These are phyloP conservation scores for Pulveroboletus sp. DNA, from an alignment of 768 basidiomycete species.

Conservation along the genomic window DNA sequence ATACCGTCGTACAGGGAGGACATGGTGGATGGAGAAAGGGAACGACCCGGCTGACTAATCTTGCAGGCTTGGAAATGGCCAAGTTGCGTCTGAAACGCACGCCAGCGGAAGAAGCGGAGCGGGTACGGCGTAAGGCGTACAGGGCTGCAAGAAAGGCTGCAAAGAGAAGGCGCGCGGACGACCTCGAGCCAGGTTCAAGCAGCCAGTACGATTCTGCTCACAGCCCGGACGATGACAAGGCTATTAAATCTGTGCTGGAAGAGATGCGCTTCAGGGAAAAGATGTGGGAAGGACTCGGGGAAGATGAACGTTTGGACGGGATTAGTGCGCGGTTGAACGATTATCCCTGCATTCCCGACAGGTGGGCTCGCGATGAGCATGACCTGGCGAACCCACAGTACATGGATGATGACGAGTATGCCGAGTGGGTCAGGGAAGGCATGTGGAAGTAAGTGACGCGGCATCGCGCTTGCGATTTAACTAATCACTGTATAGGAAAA, in stretches of 20 bases:
- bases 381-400: slow-evolving; percentile 38
- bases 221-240: slow-evolving; percentile 43
- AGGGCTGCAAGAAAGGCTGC: slow-evolving; percentile 53
- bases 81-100: slow-evolving; percentile 66
- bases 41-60: slow-evolving; percentile 17
- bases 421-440: slow-evolving; percentile 80
- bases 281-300: slow-evolving; percentile 67
- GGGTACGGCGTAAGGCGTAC: slow-evolving; percentile 37
- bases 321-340: slow-evolving; percentile 64
- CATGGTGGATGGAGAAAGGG: slow-evolving; percentile 9
- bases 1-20: slow-evolving; percentile 24
- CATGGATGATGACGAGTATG: slow-evolving; percentile 87
- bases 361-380: slow-evolving; percentile 53
- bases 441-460: slow-evolving; percentile 71
- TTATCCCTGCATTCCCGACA: slow-evolving; percentile 68
- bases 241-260: slow-evolving; percentile 53
- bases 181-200: slow-evolving; percentile 13
- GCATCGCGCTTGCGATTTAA: neutral
- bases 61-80: slow-evolving; percentile 24
- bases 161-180: slow-evolving; percentile 30
- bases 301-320: slow-evolving; percentile 66
- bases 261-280: slow-evolving; percentile 69
- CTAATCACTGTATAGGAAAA: slow-evolving; percentile 48
- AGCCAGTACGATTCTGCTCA: slow-evolving; percentile 11
- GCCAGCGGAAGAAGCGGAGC: slow-evolving; percentile 53